A percentile compares a stretch with the other conserved stretches of the same genome.
These are phyloP conservation scores for Yamadazyma paraphyllophila DNA, from an alignment of 805 yeast genomes.

Conservation along the genomic window DNA sequence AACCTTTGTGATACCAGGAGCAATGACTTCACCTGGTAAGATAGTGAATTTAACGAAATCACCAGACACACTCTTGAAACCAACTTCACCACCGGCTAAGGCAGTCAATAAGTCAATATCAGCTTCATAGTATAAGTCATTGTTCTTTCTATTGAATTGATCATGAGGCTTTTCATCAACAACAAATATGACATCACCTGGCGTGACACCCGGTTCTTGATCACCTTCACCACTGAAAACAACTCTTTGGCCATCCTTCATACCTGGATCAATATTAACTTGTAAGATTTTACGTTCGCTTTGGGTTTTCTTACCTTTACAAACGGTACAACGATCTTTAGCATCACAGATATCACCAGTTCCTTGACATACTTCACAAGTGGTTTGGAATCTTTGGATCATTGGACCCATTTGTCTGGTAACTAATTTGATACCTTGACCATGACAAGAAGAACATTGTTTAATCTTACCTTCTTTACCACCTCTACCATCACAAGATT, in stretches of 20 bases:
- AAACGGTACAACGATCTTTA: conserved; percentile 81
- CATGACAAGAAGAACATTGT: conserved; percentile 84
- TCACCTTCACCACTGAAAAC: conserved; percentile 96
- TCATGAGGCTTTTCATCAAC: conserved; percentile 88
- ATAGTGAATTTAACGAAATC: conserved; percentile 82
- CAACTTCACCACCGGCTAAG: conserved; percentile 91
- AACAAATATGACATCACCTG: conserved; percentile 95
- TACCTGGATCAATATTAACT: conserved; percentile 95
- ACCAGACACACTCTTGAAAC: conserved; percentile 86
- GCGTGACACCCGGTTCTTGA: conserved; percentile 89
- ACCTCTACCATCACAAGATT: conserved; percentile 89
- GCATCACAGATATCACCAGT: conserved; percentile 85
- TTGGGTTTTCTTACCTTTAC: conserved; percentile 85
- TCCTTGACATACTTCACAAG: conserved; percentile 90
- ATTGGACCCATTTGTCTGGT: conserved; percentile 99
- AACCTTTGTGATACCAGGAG: conserved; percentile 80
- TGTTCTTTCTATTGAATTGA: conserved; percentile 80
- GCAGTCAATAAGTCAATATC: conserved; percentile 92
- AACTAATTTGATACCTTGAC: conserved; percentile 86
- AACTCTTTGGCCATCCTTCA: conserved; percentile 90
- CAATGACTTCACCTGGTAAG: conserved; percentile 87
- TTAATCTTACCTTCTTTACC: conserved; percentile 90
- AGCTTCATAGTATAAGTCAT: conserved; percentile 80
- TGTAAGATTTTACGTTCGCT: conserved; percentile 90
- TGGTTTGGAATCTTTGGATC: conserved; percentile 96